Evolutionary conservation across 306 rosid species (phyloP).

Genomic region (Begonia masoniana): DNA sequence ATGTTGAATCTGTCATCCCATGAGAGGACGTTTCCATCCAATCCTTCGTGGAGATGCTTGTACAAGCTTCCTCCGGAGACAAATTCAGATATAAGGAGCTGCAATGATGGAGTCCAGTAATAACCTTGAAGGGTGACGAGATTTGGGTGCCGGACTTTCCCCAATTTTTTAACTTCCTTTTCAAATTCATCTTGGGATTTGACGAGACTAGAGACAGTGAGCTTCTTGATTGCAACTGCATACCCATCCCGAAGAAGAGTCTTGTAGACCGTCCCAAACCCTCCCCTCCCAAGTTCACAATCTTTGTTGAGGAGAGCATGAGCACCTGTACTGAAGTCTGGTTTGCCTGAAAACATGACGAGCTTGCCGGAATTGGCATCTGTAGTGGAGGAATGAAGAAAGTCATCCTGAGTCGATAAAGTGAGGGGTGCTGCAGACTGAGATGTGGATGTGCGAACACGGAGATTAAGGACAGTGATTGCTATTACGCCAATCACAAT

Average conservation of each 20-base stretch:
- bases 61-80: conserved; percentile 82
- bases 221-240: conserved; percentile 95
- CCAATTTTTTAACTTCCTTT: conserved; percentile 87
- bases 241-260: conserved; percentile 87
- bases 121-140: conserved; percentile 92
- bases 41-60: conserved; percentile 91
- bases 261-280: conserved; percentile 86
- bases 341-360: conserved; percentile 96
- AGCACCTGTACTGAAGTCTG: conserved; percentile 89
- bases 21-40: conserved; percentile 65
- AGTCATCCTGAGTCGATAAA: conserved; percentile 80
- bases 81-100: conserved; percentile 81
- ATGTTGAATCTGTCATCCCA: conserved; percentile 90
- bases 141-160: conserved; percentile 78
- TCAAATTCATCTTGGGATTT: conserved; percentile 95
- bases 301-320: conserved; percentile 97
- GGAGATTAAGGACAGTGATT: conserved; percentile 87
- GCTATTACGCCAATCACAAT: conserved; percentile 88
- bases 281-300: conserved; percentile 99
- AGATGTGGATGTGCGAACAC: conserved; percentile 48
- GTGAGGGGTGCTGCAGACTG: conserved; percentile 47
- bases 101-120: conserved; percentile 97
- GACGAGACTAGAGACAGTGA: conserved; percentile 95
- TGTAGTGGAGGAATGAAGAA: conserved; percentile 76
- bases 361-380: conserved; percentile 97